Evolutionary conservation across 2,329 filamentous ascomycete genomes (phyloP), one percentile per base, ranked within the genome.

Genomic region (Pyricularia grisea): DNA sequence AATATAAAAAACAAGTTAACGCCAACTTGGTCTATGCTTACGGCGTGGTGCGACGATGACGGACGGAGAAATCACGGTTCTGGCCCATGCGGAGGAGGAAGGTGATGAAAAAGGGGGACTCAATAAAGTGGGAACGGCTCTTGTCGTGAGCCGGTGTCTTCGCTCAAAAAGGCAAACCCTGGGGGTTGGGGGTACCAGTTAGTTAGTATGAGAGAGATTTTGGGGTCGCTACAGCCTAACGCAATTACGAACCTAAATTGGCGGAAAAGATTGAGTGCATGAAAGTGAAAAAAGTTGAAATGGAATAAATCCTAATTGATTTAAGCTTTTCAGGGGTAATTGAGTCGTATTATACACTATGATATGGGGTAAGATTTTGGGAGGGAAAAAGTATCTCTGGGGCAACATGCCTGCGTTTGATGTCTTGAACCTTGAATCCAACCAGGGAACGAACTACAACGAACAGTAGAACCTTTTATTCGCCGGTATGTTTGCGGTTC

Each of bases 331-430:
- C 17, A 20, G 42, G 42, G 42, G 42, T n/a, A 20, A n/a, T 50
- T 50, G 42, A 50, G 42, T 50, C 42, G 42, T n/a, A n/a, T n/a
- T 17, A n/a, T 50, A 5, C 42, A 50, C 9, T 14, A n/a, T 7
- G n/a, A n/a, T n/a, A n/a, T n/a, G n/a, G 42, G 42, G 14, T 11
- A 55, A 11, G 12, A 55, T 14, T 55, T 55, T 55, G 42, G 42
- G n/a, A 4, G 42, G 42, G 42, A 55, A 55, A 12, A 55, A 55
- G 23, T 60, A 27, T 5, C 42, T 68, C 12, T 67, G 58, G 68
- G 67, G 50, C 28, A 68, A 65, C 42, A 25, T 30, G 28, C 69
- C 69, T 14, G 60, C 66, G 4, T 10, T 66, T 12, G 66, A 68
- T 27, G 9, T 70, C 7, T 14, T 70, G 14, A 63, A 66, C 61